A percentile compares a stretch with the other conserved stretches of the same genome.
These are phyloP conservation scores for Aspergillus nanangensis DNA, from an alignment of 495 filamentous ascomycete species.

Conservation along the genomic window DNA sequence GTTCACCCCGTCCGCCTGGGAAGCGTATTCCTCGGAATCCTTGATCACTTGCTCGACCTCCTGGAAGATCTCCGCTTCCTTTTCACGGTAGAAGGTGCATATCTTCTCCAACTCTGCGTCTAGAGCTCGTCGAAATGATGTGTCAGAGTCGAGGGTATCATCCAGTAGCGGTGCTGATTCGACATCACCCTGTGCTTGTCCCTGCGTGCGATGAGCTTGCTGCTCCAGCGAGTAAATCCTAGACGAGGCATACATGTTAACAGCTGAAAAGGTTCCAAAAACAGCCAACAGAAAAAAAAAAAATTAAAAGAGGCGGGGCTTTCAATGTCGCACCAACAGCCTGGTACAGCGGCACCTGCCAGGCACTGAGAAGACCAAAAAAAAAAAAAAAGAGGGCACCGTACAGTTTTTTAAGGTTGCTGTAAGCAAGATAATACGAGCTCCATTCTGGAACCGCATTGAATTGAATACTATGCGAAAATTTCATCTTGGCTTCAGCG, in stretches of 20 bases:
- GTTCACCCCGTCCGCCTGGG: conserved; percentile 54
- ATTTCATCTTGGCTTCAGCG: conserved; percentile 83
- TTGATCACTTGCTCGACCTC: conserved; percentile 72
- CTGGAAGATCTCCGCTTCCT: conserved; percentile 78
- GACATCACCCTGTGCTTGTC: conserved; percentile 52
- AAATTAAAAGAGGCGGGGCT: no score
- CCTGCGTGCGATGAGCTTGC: conserved; percentile 50
- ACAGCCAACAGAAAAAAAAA: background rate
- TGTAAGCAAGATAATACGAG: conserved; percentile 94
- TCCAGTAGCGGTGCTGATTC: conserved; percentile 83
- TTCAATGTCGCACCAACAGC: background rate
- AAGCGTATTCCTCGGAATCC: conserved; percentile 70
- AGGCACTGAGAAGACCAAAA: background rate
- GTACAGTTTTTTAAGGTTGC: conserved; percentile 97
- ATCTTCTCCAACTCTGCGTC: conserved; percentile 93
- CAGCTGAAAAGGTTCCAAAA: conserved; percentile 8
- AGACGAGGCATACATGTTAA: conserved; percentile 3
- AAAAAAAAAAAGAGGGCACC: conserved; percentile 25
- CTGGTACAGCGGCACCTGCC: background rate
- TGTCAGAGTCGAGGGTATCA: conserved; percentile 61
- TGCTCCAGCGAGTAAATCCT: conserved; percentile 96
- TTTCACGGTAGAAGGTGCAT: conserved; percentile 79
- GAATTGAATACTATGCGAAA: conserved; percentile 99
- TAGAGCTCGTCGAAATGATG: conserved; percentile 70
- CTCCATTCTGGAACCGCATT: conserved; percentile 99